These are phyloP conservation scores for Aspergillus funiculosus DNA, from an alignment of 495 filamentous ascomycete genomes.

Conservation along the genomic window DNA sequence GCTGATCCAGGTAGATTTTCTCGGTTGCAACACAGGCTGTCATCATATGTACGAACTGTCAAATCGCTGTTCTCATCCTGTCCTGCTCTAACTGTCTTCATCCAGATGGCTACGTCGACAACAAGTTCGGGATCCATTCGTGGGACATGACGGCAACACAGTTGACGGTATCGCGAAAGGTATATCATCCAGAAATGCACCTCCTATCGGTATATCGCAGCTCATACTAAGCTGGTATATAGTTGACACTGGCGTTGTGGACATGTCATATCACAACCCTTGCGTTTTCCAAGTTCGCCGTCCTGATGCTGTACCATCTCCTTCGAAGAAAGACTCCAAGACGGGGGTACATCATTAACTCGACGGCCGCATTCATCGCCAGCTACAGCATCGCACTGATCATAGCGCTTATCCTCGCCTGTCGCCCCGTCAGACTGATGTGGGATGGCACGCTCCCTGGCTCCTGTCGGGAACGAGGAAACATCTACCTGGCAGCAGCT, in stretches of 20 bases:
- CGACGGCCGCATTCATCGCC: conserved; percentile 18
- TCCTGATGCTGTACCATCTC: conserved; percentile 30
- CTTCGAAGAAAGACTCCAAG: conserved; percentile 17
- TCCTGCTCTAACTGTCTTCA: not conserved
- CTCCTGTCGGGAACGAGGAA: conserved; percentile 25
- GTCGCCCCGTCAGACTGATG: conserved; percentile 28
- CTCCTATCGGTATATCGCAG: not conserved
- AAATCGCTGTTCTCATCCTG: not conserved
- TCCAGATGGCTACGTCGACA: conserved; percentile 13
- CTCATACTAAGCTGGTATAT: conserved; percentile 13
- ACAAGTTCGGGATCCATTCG: conserved; percentile 6
- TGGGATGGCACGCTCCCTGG: conserved; percentile 26
- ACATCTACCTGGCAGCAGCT: conserved; percentile 31
- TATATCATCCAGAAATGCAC: not conserved
- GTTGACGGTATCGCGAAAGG: conserved; percentile 4
- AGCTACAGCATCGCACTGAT: conserved; percentile 28
- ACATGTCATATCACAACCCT: conserved; percentile 33
- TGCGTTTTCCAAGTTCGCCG: conserved; percentile 28
- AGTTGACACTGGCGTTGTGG: conserved; percentile 24
- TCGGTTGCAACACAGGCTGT: conserved; percentile 18
- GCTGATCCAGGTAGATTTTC: conserved; percentile 2
- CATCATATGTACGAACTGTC: conserved; percentile 26
- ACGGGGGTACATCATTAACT: conserved; percentile 18
- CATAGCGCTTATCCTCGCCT: conserved; percentile 34
- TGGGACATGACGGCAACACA: conserved; percentile 5